Conservation (phyloP, 768 basidiomycete genomes). For the Chlorophyllum brunneum region DNA sequence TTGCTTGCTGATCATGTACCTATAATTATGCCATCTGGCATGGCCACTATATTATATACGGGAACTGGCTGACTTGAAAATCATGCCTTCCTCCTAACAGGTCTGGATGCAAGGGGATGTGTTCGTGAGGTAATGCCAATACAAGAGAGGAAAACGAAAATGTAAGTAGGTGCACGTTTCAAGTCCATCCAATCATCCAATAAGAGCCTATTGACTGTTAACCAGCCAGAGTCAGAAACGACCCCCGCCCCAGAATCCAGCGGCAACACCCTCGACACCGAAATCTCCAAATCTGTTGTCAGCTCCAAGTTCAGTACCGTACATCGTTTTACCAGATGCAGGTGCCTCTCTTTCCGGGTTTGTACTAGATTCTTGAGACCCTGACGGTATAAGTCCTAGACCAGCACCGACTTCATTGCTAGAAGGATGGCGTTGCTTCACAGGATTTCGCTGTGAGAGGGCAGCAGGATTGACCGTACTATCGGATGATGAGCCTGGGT, state of each 20-base stretch:
- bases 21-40: constrained; percentile 1
- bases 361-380: constrained; percentile 19
- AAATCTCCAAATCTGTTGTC: constrained; percentile 87
- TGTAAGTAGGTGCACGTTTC: constrained; percentile 1
- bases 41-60: not conserved
- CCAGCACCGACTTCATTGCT: constrained; percentile 45
- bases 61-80: not conserved
- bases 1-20: constrained; percentile 3
- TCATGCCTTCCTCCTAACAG: too few species aligned
- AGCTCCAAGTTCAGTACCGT: constrained; percentile 76
- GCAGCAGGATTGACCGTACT: constrained; percentile 35
- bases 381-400: constrained; percentile 34
- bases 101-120: too few species aligned
- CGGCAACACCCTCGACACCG: constrained; percentile 74
- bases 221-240: constrained; percentile 34
- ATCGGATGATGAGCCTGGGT: constrained; percentile 2
- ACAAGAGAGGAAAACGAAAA: not conserved
- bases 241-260: constrained; percentile 61
- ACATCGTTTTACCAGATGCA: constrained; percentile 58
- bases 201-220: constrained; percentile 10
- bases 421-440: constrained; percentile 25
- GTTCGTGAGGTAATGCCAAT: constrained; percentile 7
- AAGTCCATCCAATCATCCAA: too few species aligned
- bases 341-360: constrained; percentile 25
- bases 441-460: constrained; percentile 25